Evolutionary conservation across 2,329 filamentous ascomycete genomes (phyloP).

Genomic region (Trichothecium sympodiale): DNA sequence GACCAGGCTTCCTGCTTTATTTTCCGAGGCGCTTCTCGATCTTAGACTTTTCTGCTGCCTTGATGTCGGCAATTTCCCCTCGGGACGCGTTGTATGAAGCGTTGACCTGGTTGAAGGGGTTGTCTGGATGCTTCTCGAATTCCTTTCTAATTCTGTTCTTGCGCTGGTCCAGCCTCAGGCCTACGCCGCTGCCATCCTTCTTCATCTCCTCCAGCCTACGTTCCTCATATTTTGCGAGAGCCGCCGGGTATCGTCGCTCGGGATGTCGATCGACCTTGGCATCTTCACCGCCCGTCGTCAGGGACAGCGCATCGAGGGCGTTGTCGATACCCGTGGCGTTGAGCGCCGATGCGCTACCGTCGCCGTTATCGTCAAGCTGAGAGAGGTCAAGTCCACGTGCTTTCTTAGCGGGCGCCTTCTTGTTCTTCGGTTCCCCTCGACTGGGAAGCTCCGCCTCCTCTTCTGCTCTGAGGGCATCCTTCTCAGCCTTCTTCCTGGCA

Average conservation of each 20-base stretch:
- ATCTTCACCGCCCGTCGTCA: constrained; percentile 44
- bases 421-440: constrained; percentile 52
- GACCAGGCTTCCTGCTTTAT: constrained; percentile 11
- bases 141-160: constrained; percentile 79
- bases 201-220: constrained; percentile 76
- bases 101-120: constrained; percentile 83
- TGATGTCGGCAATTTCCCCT: constrained; percentile 62
- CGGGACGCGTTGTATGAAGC: constrained; percentile 66
- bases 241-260: constrained; percentile 77
- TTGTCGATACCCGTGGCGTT: constrained; percentile 88
- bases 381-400: constrained; percentile 62
- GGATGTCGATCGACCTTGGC: constrained; percentile 80
- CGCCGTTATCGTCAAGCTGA: constrained; percentile 55
- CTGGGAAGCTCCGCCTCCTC: constrained; percentile 61
- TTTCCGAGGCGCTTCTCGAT: constrained; percentile 58
- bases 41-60: constrained; percentile 56
- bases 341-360: constrained; percentile 42
- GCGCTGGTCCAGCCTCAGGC: constrained; percentile 72
- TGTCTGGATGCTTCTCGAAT: constrained; percentile 89
- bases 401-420: constrained; percentile 59
- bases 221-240: constrained; percentile 74
- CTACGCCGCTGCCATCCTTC: constrained; percentile 59
- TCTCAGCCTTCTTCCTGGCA: constrained; percentile 87
- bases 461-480: constrained; percentile 68
- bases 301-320: constrained; percentile 72